A percentile compares a stretch with the other conserved stretches of the same genome.
Evolutionary conservation across 495 filamentous ascomycete species (phyloP).

Genomic region (Penicillium coffeae): DNA sequence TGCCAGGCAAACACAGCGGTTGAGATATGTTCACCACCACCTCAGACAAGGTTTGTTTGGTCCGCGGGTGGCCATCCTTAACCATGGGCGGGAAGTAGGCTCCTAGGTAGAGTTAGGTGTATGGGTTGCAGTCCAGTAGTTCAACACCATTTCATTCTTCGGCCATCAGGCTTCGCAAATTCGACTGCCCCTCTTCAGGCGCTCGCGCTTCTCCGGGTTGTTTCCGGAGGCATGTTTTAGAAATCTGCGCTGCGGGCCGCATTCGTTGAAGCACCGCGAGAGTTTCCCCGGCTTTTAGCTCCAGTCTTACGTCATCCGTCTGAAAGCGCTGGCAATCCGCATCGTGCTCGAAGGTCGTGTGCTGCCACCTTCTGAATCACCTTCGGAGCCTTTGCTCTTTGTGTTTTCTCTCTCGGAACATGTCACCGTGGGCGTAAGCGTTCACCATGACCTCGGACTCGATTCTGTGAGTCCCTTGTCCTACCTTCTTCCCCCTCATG

Average conservation of each 20-base stretch:
- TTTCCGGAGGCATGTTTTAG: too few species aligned
- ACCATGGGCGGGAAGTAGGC: too few species aligned
- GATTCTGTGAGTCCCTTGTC: conserved; percentile 31
- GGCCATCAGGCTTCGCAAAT: too few species aligned
- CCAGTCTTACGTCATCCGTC: conserved; percentile 45
- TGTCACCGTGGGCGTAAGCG: conserved; percentile 31
- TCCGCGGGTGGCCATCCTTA: neutral
- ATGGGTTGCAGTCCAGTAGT: too few species aligned
- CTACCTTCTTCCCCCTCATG: conserved; percentile 4
- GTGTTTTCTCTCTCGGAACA: conserved; percentile 22
- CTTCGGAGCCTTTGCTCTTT: conserved; percentile 9
- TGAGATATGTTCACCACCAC: too few species aligned
- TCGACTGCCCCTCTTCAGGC: too few species aligned
- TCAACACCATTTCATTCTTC: too few species aligned
- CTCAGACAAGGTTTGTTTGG: too few species aligned
- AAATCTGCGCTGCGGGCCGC: too few species aligned
- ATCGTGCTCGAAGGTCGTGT: conserved; percentile 1
- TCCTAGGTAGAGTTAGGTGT: too few species aligned
- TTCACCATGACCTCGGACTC: conserved; percentile 47
- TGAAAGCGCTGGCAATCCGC: conserved; percentile 18
- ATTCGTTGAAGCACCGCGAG: conserved; percentile 14
- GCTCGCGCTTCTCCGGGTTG: too few species aligned
- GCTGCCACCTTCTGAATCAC: conserved; percentile 6
- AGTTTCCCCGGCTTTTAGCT: conserved; percentile 29
- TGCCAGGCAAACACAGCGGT: too few species aligned